These are phyloP conservation scores for Barnettozyma salicaria DNA, from an alignment of 805 yeast species.

Conservation along the genomic window DNA sequence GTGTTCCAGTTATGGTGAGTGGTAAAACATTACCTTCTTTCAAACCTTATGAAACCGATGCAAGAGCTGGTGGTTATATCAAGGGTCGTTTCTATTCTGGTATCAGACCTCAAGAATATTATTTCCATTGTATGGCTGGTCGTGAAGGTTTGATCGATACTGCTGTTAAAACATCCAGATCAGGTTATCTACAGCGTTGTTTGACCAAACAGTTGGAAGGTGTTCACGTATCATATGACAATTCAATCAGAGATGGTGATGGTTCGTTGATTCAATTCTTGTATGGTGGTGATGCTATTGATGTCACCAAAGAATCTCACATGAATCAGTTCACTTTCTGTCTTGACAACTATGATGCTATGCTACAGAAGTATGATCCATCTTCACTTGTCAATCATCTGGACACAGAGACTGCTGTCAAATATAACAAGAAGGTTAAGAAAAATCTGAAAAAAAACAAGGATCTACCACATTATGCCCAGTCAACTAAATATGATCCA, in stretches of 20 bases:
- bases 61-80: slow-evolving; percentile 97
- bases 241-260: slow-evolving; percentile 92
- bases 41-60: slow-evolving; percentile 94
- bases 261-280: slow-evolving; percentile 90
- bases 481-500: slow-evolving; percentile 73
- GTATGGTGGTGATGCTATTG: slow-evolving; percentile 97
- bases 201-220: slow-evolving; percentile 97
- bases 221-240: slow-evolving; percentile 89
- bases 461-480: slow-evolving; percentile 56
- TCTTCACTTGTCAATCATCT: slow-evolving; percentile 62
- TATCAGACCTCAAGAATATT: slow-evolving; percentile 96
- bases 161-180: slow-evolving; percentile 96
- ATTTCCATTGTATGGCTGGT: slow-evolving; percentile 99
- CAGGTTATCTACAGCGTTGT: slow-evolving; percentile 98
- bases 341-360: slow-evolving; percentile 80
- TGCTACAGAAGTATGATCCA: slow-evolving; percentile 82
- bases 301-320: slow-evolving; percentile 90
- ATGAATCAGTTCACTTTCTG: slow-evolving; percentile 92
- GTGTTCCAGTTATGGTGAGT: slow-evolving; percentile 98
- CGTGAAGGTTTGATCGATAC: slow-evolving; percentile 99
- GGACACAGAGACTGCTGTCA: slow-evolving; percentile 77
- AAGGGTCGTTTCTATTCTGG: slow-evolving; percentile 97
- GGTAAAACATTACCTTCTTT: slow-evolving; percentile 97
- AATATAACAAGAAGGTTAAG: slow-evolving; percentile 75
- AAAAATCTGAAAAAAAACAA: slow-evolving; percentile 64